phyloP scores from a whole-genome alignment of 139 green algal genomes.

The Edaphochlamys debaryana region DNA sequence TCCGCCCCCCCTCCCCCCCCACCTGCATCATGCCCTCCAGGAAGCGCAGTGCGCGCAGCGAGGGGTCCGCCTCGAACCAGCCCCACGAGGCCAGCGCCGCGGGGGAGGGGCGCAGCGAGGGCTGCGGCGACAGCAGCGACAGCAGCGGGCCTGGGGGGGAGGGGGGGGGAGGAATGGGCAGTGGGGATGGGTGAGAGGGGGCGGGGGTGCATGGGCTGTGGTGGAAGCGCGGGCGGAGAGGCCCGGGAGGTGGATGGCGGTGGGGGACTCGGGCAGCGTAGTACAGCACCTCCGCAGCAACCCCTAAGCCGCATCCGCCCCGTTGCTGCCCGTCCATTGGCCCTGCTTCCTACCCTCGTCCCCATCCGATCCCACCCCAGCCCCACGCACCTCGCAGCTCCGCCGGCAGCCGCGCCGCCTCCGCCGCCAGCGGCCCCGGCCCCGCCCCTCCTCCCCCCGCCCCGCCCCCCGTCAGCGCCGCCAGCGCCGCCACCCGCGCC shows the following conservation, averaged over 20 bases:
- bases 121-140: constrained; percentile 60
- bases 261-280: too few relatives aligned
- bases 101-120: constrained; percentile 54
- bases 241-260: too few relatives aligned
- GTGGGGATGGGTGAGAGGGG: too few relatives aligned
- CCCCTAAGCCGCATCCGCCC: too few relatives aligned
- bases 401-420: background rate
- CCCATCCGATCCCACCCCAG: too few relatives aligned
- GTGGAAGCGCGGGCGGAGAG: too few relatives aligned
- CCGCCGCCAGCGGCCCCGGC: background rate
- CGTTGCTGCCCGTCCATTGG: too few relatives aligned
- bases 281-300: too few relatives aligned
- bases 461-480: background rate
- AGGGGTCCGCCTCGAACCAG: constrained; percentile 78
- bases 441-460: background rate
- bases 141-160: constrained; percentile 40
- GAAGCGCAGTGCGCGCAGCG: constrained; percentile 80
- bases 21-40: constrained; percentile 84
- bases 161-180: too few relatives aligned
- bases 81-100: constrained; percentile 53
- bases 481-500: constrained; percentile 9
- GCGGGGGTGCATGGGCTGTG: too few relatives aligned
- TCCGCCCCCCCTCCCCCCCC: background rate
- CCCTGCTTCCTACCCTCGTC: too few relatives aligned
- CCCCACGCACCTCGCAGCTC: constrained; percentile 37